Evolutionary conservation across 2,329 filamentous ascomycete genomes (phyloP), one percentile per base, ranked within the genome.

Genomic region (Teratosphaeria nubilosa): DNA sequence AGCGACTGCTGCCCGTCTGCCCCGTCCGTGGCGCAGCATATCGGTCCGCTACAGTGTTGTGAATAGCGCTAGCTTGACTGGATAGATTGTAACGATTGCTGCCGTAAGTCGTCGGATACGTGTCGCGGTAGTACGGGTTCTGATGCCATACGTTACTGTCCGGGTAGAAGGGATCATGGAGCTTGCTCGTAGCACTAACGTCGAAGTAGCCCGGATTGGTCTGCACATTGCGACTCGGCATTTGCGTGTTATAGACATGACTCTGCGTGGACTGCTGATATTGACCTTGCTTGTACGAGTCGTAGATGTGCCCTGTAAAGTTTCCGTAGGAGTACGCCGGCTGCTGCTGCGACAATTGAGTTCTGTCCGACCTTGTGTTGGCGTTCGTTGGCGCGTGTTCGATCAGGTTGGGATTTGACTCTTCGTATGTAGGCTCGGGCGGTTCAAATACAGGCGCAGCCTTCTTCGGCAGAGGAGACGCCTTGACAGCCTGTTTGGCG

Each of bases 121-220:
- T 48, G n/a, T 48, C 41, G 41, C 41, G 41, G 41, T 22, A 48
- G 3, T 48, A 48, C 41, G 20, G 4, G n/a, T 22, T 48, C 20
- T 48, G 41, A 7, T 48, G 41, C n/a, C 6, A 48, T 6, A 5
- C 41, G 20, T n/a, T 37, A 25, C 51, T 54, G 14, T 45, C 20
- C 9, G 54, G n/a, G 51, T 58, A 59, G 37, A 60, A 55, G n/a
- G 56, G 56, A 48, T 58, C 56, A 16, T 60, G 54, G n/a, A 48
- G 41, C n/a, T 48, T 48, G 41, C 41, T 48, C 41, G 41, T 20
- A 48, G 41, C 41, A 20, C 22, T 48, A 10, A n/a, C 9, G 5
- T 48, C n/a, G 41, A 22, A 48, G n/a, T 48, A 48, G 20, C 16
- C 41, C 10, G 16, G 51, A 30, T 25, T 30, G 10, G 31, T 11